Evolutionary conservation across 225 moss, liverwort and hornwort species (phyloP).

Genomic region (Physcomitrium patens): DNA sequence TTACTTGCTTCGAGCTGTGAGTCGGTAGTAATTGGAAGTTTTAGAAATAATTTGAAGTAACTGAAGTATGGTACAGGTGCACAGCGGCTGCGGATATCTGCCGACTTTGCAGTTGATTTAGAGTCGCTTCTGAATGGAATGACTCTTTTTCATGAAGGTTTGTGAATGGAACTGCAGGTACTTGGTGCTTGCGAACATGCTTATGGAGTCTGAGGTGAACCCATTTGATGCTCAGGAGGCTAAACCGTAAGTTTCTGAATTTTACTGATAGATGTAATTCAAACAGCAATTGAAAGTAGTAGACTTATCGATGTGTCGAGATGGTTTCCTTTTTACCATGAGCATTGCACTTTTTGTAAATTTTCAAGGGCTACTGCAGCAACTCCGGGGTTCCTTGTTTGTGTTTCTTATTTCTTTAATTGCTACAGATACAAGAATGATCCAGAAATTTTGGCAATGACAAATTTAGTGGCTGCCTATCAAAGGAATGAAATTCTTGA

Average conservation of each 20-base stretch:
- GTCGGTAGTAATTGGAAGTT: neutral
- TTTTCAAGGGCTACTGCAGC: neutral
- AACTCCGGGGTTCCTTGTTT: neutral
- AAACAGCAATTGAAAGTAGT: neutral
- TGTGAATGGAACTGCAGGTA: slow-evolving; percentile 58
- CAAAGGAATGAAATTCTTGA: slow-evolving; percentile 99
- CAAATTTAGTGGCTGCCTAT: slow-evolving; percentile 97
- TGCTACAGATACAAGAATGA: slow-evolving; percentile 94
- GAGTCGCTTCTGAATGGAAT: slow-evolving; percentile 11
- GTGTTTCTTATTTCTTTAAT: neutral
- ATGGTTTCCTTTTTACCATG: neutral
- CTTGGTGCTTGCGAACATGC: slow-evolving; percentile 97
- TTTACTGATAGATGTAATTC: slow-evolving; percentile 15
- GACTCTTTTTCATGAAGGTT: slow-evolving; percentile 23
- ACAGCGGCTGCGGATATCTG: slow-evolving; percentile 2
- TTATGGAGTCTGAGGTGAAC: slow-evolving; percentile 98
- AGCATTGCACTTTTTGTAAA: neutral
- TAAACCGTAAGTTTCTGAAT: slow-evolving; percentile 80
- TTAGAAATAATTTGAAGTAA: slow-evolving; percentile 11
- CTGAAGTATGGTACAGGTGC: slow-evolving; percentile 17
- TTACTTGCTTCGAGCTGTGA: slow-evolving; percentile 21
- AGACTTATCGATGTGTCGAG: slow-evolving; percentile 2
- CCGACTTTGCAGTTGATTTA: slow-evolving; percentile 13
- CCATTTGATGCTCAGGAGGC: slow-evolving; percentile 99
- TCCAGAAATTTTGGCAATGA: slow-evolving; percentile 98